Evolutionary conservation across 2,329 filamentous ascomycete species (phyloP), one percentile per base, ranked within the genome.

Genomic region (Zymoseptoria passerinii): DNA sequence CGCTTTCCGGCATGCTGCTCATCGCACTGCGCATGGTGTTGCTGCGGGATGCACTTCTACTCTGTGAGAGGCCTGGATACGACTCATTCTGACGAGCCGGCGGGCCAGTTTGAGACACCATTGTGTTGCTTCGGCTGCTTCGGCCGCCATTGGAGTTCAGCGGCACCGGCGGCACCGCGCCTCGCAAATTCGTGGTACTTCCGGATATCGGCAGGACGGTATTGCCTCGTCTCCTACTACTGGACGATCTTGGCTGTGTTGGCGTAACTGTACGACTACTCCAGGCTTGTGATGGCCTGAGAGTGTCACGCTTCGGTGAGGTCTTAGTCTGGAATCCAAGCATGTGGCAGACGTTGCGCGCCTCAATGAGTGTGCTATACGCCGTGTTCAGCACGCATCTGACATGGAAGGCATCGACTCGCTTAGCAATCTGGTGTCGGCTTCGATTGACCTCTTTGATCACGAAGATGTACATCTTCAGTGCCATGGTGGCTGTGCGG

Each of bases 1-100:
- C 81, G 53, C 86, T 83, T 54, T 90, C 88, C 8, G 77, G 80
- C 50, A 83, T 75, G 50, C 50, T 28, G 13, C 35, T 13, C 35
- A 44, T 44, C 52, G 78, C 79, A 50, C 80, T 80, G 49, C 81
- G 78, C 76, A 56, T 78, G 72, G 74, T 77, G 55, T 74, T 76
- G 23, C 73, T 77, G 28, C 76, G 73, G 18, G 73, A 75, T 57
- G 66, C 73, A 63, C 71, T 75, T 58, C 63, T 59, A 54, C 61
- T 64, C 20, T 61, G 50, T 2, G 67, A 62, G 3, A 79, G 76
- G 0, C 86, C 84, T 1, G 78, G 80, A 70, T 94, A 95, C 0
- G 89, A 90, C 67, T 95, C 90, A 50, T 87, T 88, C 7, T 90
- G 95, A 23, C 89, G 85, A 51, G 90, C 90, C 0, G 90, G 95